Base-by-base conservation (phyloP, 305 asterid genomes). In the Nicotiana rustica region DNA sequence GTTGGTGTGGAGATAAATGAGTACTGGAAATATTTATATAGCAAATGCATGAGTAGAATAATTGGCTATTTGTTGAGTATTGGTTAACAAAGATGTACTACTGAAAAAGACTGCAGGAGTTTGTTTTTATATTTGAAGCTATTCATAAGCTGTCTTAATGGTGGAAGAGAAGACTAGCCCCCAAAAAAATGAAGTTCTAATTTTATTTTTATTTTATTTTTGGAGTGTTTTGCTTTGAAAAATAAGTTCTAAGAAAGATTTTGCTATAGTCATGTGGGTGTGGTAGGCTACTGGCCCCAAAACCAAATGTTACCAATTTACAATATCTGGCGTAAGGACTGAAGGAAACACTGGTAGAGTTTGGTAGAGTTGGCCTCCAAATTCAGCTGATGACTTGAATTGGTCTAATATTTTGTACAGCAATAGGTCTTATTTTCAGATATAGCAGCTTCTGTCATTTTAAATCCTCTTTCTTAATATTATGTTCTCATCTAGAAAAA, bases 361-460 rank as follows among this genome's bases (percentile, higher is more conserved):
- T 94, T 87, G 98, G 91, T 90, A 85, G 83, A 92, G 98, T 95
- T 88, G 97, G 95, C 96, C 85, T 92, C 97, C 98, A 91, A 91
- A 91, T 87, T 84, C 81, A 49, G 89, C 56, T 47, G 62, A 49
- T 64, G 18, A 33, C 47, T 44, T 14, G 18, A 80, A 65, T 55
- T 76, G 3, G 80, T 76, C 80, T 55, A 76, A 76, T 29, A 31
- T 31, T 31, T 55, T 76, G 15, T 55, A 55, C 67, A 2, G 17
- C 17, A 75, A 75, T 14, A 8, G 4, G 55, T 8, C 66, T 29
- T 56, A 76, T 55, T 55, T 29, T 76, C 67, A 44, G 56, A 76
- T 17, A 17, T 55, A 55, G 52, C 6, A 76, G 52, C 3, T 76
- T 75, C 33, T 29, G 10, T 55, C 66, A 29, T 15, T 76, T 76